Evolutionary conservation across 768 basidiomycete species (phyloP), one percentile per base, ranked within the genome.

Genomic region (Suillus paluster): DNA sequence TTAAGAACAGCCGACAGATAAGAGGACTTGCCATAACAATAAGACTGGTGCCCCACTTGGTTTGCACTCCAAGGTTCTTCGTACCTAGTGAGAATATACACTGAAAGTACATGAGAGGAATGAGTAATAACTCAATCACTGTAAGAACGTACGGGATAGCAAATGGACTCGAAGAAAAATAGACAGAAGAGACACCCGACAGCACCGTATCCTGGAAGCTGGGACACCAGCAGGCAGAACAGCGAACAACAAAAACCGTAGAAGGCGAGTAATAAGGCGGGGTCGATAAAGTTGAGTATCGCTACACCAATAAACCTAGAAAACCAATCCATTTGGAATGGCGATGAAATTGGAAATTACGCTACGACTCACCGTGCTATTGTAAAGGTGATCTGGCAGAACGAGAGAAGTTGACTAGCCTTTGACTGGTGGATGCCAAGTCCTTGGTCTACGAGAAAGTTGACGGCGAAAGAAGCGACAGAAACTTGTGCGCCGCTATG

Each of bases 161-260:
- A 90, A 63, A 91, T 90, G 34, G 87, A 88, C 73, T 90, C 89
- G 70, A 89, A 88, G 79, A 87, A 89, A 81, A 89, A 89, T 59
- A 91, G 74, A 58, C 78, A 70, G 68, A 88, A 90, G 39, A 91
- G 69, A 74, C 83, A 87, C 12, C 79, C 83, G 42, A 91, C 75
- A 41, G 85, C 89, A 9, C 81, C 77, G 55, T 77, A 76, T 11
- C 88, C 86, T 6, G 80, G 75, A 8, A 84, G 70, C 30, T 82
- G 77, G 14, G 85, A 79, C 49, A 84, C 77, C 55, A 81, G 75
- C 60, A 89, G 68, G 56, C 79, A 77, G 69, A 88, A 86, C 33
- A 83, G 48, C 46, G 75, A 79, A 70, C 87, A 89, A 33, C 74
- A 71, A 56, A 82, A 53, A 27, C 81, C 83, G 67, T 87, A 89